Evolutionary conservation across 306 rosid genomes (phyloP), one percentile per base, ranked within the genome.

Genomic region (Corylus americana): DNA sequence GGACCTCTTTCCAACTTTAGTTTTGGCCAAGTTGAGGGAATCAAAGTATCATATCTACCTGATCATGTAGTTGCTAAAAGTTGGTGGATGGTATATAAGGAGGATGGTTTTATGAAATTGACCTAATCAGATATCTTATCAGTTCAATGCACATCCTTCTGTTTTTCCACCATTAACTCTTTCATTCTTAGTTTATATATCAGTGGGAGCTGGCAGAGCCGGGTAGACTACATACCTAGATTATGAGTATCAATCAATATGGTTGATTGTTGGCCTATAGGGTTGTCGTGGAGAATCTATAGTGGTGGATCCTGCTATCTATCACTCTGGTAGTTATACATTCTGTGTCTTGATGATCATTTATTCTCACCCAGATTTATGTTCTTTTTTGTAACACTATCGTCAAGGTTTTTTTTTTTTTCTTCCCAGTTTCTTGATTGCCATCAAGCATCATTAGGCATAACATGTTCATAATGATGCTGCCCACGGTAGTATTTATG

Each of bases 1-100:
- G 73, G 2, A 50, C 85, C 76, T 74, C 69, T 75, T 48, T 68
- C 17, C 76, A 35, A 63, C 9, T 31, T 74, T 82, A 74, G 50
- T 51, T 71, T 71, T 54, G 72, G 13, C 55, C 67, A 77, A 53
- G 74, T 73, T 68, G 45, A 78, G 54, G 47, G 61, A 64, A 75
- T 55, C 18, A 77, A 79, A 67, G 53, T 59, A 77, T 74, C 71
- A 39, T 44, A 37, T 17, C 27, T 67, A 39, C 39, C 47, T 39
- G 14, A 37, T 39, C 37, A 39, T 67, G 49, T 67, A 42, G 22
- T 67, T 67, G 9, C 25, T 42, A 67, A 18, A n/a, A 16, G 70
- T 31, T 64, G 47, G 11, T 39, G 42, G 50, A 39, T 67, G 72
- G 27, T 42, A 18, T 1, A 1, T 9, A 8, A 67, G 42, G 50